Evolutionary conservation across 805 yeast genomes (phyloP), one percentile per base, ranked within the genome.

Genomic region (Limtongia smithiae): DNA sequence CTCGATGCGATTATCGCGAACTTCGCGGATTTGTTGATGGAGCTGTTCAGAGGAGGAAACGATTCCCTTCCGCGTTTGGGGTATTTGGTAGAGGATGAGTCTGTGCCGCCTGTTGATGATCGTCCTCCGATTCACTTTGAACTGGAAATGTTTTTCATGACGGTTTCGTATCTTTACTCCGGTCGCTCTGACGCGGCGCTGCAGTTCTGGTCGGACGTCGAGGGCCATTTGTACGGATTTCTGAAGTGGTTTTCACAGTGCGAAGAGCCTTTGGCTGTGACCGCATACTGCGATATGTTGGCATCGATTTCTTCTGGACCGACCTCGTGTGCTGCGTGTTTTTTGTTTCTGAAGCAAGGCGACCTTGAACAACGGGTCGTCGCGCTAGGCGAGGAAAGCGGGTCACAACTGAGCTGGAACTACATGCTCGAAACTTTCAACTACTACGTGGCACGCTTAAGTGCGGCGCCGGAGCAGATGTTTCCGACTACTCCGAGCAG

Each of bases 241-340:
- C 71, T 91, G 35, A 79, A 78, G 47, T 93, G 97, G 97, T 94
- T 95, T 0, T 73, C 93, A 1, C 80, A 79, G 51, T 81, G 85
- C 60, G 88, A 82, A 53, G 55, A 66, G 1, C 82, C 91, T 8
- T 71, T 88, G 41, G 86, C 89, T 70, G 78, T 87, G 44, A 84
- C 97, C 0, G 78, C 95, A 0, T 88, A 83, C 60, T 80, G 90
- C 56, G 73, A 87, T 48, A 77, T 91, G 74, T 71, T 91, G 49
- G 81, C 94, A 2, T 82, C 93, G 4, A 71, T 91, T 34, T 74
- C 93, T 0, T 72, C 75, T 17, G 82, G 84, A n/a, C 69, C 74
- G 1, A 73, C 73, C 20, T 75, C 78, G 50, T 77, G 88, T 2
- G 64, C 67, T 3, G 72, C 76, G 45, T 74, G 75, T 0, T 79